Conservation (phyloP, 768 basidiomycete genomes). For the Polyporus arcularius region DNA sequence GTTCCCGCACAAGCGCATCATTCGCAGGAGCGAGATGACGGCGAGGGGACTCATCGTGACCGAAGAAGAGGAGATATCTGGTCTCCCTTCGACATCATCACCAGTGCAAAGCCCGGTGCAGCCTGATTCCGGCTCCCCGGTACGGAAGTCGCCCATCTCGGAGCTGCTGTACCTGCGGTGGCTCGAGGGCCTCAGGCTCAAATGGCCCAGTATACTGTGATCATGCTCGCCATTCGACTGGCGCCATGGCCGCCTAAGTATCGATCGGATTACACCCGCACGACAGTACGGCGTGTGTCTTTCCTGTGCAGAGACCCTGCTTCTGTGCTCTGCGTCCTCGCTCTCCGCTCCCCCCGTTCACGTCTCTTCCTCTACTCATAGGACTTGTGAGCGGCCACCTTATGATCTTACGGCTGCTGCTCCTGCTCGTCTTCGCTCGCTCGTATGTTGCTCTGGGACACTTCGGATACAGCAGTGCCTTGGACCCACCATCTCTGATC, state of each 20-base stretch:
- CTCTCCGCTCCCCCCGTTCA: constrained; percentile 3
- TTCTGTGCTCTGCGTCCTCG: not conserved
- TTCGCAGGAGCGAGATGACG: constrained; percentile 84
- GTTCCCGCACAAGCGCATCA: constrained; percentile 81
- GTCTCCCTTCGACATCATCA: constrained; percentile 42
- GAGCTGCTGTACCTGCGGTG: constrained; percentile 97
- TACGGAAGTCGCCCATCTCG: constrained; percentile 84
- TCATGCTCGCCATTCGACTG: not conserved
- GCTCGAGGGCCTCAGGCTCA: constrained; percentile 88
- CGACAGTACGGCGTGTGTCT: not conserved
- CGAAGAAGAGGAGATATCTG: constrained; percentile 72
- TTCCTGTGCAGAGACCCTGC: not conserved
- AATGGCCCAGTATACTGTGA: constrained; percentile 77
- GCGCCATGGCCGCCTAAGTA: not conserved
- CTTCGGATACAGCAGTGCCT: constrained; percentile 8
- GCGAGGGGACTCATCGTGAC: constrained; percentile 81
- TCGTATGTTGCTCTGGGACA: constrained; percentile 5
- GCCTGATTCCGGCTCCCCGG: constrained; percentile 40
- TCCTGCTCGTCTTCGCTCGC: constrained; percentile 1
- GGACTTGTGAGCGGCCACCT: constrained; percentile 8
- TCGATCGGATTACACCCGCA: not conserved
- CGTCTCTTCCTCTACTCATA: not conserved
- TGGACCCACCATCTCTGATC: not conserved
- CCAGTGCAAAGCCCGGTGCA: constrained; percentile 30
- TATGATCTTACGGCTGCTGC: not conserved